Percentiles rank a stretch among this genome's conserved stretches.
Evolutionary conservation across 2,329 filamentous ascomycete species (phyloP).

Genomic region (Emergomyces africanus): DNA sequence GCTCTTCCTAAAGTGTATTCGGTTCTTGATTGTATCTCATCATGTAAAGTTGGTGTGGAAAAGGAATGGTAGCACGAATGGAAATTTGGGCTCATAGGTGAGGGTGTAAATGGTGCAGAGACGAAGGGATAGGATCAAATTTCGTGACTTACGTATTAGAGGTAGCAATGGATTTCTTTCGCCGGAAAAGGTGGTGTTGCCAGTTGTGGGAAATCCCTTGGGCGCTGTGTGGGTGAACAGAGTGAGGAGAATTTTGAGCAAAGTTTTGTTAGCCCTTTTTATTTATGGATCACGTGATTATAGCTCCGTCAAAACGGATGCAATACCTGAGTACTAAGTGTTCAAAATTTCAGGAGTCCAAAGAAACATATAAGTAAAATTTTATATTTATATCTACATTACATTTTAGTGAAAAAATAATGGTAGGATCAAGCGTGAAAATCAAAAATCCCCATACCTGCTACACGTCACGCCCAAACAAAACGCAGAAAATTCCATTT

Average conservation of each 20-base stretch:
- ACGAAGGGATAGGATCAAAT: slow-evolving; percentile 2
- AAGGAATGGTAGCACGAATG: neutral
- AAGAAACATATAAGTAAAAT: too few species aligned
- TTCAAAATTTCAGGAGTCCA: too few species aligned
- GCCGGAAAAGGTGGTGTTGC: neutral
- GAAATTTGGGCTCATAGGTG: neutral
- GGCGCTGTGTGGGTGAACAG: neutral
- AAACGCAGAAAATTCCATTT: neutral
- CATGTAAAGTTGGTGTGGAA: slow-evolving; percentile 18
- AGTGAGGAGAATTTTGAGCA: neutral
- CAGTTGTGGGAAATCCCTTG: neutral
- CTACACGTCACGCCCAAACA: neutral
- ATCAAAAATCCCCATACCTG: neutral
- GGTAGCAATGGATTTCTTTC: neutral
- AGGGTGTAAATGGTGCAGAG: slow-evolving; percentile 4
- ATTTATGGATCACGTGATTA: neutral
- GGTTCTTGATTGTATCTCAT: slow-evolving; percentile 32
- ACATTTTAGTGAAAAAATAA: neutral
- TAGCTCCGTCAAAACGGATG: neutral
- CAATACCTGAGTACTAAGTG: too few species aligned
- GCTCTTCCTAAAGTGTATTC: slow-evolving; percentile 34
- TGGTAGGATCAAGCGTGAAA: neutral
- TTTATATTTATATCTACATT: neutral
- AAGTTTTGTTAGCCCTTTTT: too few species aligned
- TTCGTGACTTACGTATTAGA: slow-evolving; percentile 1